Base-by-base conservation (phyloP, 805 yeast genomes). In the Yarrowia divulgata region DNA sequence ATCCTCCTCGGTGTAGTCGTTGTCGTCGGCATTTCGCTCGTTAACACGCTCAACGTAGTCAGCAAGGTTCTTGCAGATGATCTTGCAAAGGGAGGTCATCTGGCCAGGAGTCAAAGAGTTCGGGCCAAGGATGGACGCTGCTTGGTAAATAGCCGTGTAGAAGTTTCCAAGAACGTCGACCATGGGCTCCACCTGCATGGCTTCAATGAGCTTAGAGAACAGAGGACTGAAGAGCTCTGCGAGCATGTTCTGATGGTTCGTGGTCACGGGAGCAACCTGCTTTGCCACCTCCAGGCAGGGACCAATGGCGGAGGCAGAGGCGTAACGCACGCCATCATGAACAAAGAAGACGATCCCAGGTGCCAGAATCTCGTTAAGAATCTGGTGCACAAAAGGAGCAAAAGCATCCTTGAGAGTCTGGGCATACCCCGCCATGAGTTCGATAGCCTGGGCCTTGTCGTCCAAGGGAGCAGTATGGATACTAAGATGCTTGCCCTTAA, bases 381-480 rank as follows among this genome's bases (percentile, higher is more conserved):
- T 86, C 75, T 90, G 93, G 55, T 85, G 85, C 19, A 91, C 95
- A 81, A 90, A 94, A 8, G 91, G 93, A 73, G 85, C 89, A 78
- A 95, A 95, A 68, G 86, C 89, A 32, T 85, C 93, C 71, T 90
- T 91, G 72, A 95, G 84, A 71, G 90, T 90, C 60, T 89, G 88
- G 16, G 97, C 97, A 76, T 95, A 95, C 7, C 89, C 86, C 72
- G 91, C 86, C 68, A 95, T 81, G 67, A 94, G 81, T 76, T 94
- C 98, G 82, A 95, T 91, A 8, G 98, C 98, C 52, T 89, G 85
- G 3, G 91, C 93, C 79, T 95, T 95, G 72, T 94, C 98, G 76
- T 95, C 99, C 70, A 95, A 83, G n/a, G 91, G 82, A 13, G 97
- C 92, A 3, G 98, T 93, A 77, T 94, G 97, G 67, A 95, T 92